A percentile compares a stretch with the other conserved stretches of the same genome.
phyloP scores from a whole-genome alignment of 352 stramenopile species.

The Stramenopiles sp. region DNA sequence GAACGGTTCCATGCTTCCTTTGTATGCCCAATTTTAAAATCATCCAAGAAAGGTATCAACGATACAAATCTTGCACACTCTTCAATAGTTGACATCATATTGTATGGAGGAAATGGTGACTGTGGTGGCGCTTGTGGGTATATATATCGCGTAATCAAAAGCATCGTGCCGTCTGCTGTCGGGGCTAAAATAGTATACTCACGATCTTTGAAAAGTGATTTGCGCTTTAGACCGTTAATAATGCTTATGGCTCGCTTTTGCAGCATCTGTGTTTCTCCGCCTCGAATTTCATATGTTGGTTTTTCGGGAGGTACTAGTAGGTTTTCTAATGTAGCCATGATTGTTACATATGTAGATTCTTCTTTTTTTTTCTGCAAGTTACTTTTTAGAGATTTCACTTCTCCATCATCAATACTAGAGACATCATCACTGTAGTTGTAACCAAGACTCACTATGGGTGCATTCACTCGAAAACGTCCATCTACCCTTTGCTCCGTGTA shows the following conservation, averaged over 20 bases:
- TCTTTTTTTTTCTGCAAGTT: conserved; percentile 32
- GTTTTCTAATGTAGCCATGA: conserved; percentile 64
- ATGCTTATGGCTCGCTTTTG: conserved; percentile 43
- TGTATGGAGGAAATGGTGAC: not conserved
- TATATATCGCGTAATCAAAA: conserved; percentile 35
- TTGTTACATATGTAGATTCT: conserved; percentile 42
- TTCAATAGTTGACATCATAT: conserved; percentile 15
- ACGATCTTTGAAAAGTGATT: conserved; percentile 34
- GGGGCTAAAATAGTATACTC: conserved; percentile 13
- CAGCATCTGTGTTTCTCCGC: conserved; percentile 21
- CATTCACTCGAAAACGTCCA: conserved; percentile 47
- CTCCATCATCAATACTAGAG: conserved; percentile 14
- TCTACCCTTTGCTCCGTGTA: conserved; percentile 53
- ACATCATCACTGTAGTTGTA: conserved; percentile 34
- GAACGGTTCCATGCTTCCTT: conserved; percentile 63
- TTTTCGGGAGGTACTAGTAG: conserved; percentile 36
- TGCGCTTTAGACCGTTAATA: conserved; percentile 41
- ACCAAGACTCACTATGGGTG: conserved; percentile 53
- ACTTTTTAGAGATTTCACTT: conserved; percentile 18
- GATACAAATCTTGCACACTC: conserved; percentile 59
- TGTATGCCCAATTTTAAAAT: conserved; percentile 59
- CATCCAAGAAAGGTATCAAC: conserved; percentile 65
- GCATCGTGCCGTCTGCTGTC: conserved; percentile 3
- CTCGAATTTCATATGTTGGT: not conserved
- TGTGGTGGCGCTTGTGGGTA: conserved; percentile 41